Conservation (phyloP, 495 filamentous ascomycete genomes). For the Neurospora sp. region DNA sequence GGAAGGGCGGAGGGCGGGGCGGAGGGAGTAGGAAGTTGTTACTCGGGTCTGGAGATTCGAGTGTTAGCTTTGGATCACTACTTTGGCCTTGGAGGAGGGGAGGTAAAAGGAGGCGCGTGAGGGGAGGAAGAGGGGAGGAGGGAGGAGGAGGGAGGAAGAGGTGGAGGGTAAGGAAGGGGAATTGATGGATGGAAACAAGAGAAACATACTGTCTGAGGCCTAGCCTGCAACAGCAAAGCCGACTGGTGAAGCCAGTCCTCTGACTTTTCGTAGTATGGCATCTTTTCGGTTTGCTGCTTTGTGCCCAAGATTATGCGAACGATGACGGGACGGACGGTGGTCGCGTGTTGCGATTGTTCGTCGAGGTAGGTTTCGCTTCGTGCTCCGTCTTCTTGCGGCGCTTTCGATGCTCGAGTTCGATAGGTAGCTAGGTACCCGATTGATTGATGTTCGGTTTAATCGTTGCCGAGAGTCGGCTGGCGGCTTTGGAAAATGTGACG, state of each 20-base stretch:
- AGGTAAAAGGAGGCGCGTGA: neutral
- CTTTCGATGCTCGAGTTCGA: neutral
- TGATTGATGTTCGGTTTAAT: neutral
- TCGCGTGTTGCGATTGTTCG: neutral
- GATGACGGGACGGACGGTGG: neutral
- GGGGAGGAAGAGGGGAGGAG: neutral
- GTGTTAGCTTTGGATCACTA: slow-evolving; percentile 1
- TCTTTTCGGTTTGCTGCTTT: slow-evolving; percentile 10
- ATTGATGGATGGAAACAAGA: too few relatives aligned
- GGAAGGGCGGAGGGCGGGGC: slow-evolving; percentile 24
- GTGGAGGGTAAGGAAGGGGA: too few relatives aligned
- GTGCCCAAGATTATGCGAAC: neutral
- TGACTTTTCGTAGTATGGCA: slow-evolving; percentile 44
- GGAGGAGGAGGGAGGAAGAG: neutral
- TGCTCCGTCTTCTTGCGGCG: neutral
- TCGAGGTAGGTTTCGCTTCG: neutral
- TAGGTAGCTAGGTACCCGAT: neutral
- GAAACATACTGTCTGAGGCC: slow-evolving; percentile 32
- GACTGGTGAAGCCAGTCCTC: slow-evolving; percentile 45
- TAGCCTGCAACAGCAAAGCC: slow-evolving; percentile 36
- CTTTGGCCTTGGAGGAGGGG: neutral
- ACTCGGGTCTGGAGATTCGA: slow-evolving; percentile 51
- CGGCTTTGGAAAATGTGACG: neutral
- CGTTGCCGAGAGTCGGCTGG: neutral
- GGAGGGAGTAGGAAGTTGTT: slow-evolving; percentile 75